A percentile compares a stretch with the other conserved stretches of the same genome.
phyloP scores from a whole-genome alignment of 768 basidiomycete species.

The Boletellus ananiceps region DNA sequence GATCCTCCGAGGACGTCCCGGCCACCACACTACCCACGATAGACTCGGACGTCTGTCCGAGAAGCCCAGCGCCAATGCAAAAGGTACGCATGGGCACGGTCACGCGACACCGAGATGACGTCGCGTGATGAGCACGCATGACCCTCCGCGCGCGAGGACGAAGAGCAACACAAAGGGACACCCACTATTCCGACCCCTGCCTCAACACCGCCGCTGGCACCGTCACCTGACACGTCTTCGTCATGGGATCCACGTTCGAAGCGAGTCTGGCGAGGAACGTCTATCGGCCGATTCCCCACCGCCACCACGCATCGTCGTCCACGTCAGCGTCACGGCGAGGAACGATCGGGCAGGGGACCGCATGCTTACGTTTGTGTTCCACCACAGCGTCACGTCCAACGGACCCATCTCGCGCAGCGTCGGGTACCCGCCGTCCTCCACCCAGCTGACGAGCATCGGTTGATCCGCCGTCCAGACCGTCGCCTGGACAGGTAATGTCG shows the following conservation, averaged over 20 bases:
- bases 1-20: constrained; percentile 15
- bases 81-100: too few species aligned
- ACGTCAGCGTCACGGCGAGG: too few species aligned
- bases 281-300: constrained; percentile 22
- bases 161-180: not conserved
- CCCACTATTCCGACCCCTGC: constrained; percentile 32
- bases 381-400: constrained; percentile 45
- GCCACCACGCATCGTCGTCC: too few species aligned
- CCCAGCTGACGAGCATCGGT: constrained; percentile 44
- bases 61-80: not conserved
- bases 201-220: constrained; percentile 27
- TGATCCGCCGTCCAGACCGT: constrained; percentile 45
- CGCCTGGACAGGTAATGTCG: constrained; percentile 44
- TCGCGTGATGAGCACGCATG: too few species aligned
- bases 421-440: constrained; percentile 43
- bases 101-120: too few species aligned
- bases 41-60: constrained; percentile 1
- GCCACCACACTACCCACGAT: constrained; percentile 5
- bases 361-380: constrained; percentile 37
- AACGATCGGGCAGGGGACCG: too few species aligned
- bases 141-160: too few species aligned
- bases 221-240: constrained; percentile 20
- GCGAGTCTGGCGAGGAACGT: constrained; percentile 42
- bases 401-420: constrained; percentile 38
- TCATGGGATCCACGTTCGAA: constrained; percentile 36